Evolutionary conservation across 2,329 filamentous ascomycete genomes (phyloP), one percentile per base, ranked within the genome.

Genomic region (Parastagonospora nodorum): DNA sequence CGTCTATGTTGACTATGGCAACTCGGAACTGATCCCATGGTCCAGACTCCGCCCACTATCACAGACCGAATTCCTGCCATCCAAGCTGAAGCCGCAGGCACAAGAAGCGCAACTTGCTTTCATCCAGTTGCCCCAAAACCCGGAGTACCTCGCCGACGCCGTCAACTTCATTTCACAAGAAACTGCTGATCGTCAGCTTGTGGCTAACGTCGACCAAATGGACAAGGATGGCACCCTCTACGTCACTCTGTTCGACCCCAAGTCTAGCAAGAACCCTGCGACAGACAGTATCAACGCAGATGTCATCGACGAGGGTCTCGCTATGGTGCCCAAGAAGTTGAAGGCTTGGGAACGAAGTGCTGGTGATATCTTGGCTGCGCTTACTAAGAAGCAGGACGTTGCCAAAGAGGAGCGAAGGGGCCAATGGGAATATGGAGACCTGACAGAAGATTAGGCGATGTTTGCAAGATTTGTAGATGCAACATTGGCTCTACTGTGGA

Each of bases 341-440:
- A 94, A 92, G 84, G 81, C 86, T 0, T 97, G 92, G 89, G 94
- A 97, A 81, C 83, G 88, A 51, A 86, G 85, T 8, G 89, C 90
- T 39, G 82, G 83, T 50, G 82, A 89, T 30, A 85, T 92, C 37
- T 76, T 96, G 56, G 84, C 85, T 73, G 84, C 84, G 63, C 78
- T 97, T 55, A 87, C 84, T 68, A 83, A 88, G 73, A 84, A 88
- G 44, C 88, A 96, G 79, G 80, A 82, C 31, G 81, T 88, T 73
- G 93, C 93, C 4, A 96, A 95, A 83, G 80, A 84, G 48, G 86
- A 87, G 50, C 85, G 92, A 56, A 81, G 86, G 60, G 94, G 94
- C 37, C 94, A 96, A 84, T 99, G 93, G 92, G 94, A 99, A 82
- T 99, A 97, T 75, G 94, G 94, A 63, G 94, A 97, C 74, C 82